Conservation (phyloP, 202 grass and related monocot genomes). For the Schoenoplectus tabernaemontani region DNA sequence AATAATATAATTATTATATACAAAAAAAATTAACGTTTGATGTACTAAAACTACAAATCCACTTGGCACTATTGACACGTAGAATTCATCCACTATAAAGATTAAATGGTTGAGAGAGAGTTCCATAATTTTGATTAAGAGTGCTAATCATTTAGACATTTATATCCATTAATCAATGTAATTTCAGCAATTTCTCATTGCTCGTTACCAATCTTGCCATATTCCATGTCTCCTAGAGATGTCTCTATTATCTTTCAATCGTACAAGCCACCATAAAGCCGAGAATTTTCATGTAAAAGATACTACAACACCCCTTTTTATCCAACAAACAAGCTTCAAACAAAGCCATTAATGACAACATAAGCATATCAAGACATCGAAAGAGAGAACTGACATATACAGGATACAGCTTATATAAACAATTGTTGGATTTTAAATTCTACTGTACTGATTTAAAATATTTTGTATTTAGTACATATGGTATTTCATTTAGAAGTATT, state of each 20-base stretch:
- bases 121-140: not conserved
- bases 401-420: not conserved
- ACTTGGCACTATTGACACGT: not conserved
- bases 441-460: not conserved
- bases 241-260: not conserved
- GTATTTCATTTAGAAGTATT: not conserved
- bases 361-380: not conserved
- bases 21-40: not conserved
- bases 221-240: not conserved
- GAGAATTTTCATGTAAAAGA: not conserved
- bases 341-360: not conserved
- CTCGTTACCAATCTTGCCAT: not conserved
- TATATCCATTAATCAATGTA: not conserved
- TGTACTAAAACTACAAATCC: not conserved
- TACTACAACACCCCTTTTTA: not conserved
- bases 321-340: not conserved
- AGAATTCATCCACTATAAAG: not conserved
- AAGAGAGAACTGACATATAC: not conserved
- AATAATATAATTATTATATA: too few species aligned
- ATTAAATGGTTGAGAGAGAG: not conserved
- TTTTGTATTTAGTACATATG: too few species aligned
- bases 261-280: not conserved
- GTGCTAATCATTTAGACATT: not conserved
- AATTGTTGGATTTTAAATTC: not conserved
- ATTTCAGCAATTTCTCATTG: not conserved